Conservation (phyloP, 352 stramenopile species). For the Globisporangium ultimum region DNA sequence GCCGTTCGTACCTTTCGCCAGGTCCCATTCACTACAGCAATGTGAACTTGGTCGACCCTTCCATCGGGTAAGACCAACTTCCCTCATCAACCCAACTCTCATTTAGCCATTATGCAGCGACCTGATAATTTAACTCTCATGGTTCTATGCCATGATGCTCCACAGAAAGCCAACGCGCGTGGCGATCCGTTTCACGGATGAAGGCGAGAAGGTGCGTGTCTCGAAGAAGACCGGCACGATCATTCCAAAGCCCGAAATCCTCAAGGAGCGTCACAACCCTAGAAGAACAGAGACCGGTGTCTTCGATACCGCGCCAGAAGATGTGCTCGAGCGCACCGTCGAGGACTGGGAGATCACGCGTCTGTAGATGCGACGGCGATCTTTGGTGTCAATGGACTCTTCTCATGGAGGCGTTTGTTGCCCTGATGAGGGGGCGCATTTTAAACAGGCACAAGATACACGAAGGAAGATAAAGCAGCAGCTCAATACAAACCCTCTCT, state of each 20-base stretch:
- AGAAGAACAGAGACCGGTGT: slow-evolving; percentile 80
- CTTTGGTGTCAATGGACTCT: too few species aligned
- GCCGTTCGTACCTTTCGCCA: slow-evolving; percentile 76
- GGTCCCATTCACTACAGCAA: slow-evolving; percentile 88
- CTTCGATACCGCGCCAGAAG: slow-evolving; percentile 76
- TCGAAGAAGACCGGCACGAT: slow-evolving; percentile 94
- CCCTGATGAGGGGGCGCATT: too few species aligned
- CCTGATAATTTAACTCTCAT: too few species aligned
- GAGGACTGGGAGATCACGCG: slow-evolving; percentile 72
- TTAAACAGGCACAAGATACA: too few species aligned
- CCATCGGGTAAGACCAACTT: slow-evolving; percentile 37
- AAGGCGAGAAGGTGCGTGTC: slow-evolving; percentile 94
- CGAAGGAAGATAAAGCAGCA: slow-evolving; percentile 1
- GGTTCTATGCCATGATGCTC: background rate
- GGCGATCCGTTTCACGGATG: slow-evolving; percentile 84
- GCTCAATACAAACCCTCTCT: slow-evolving; percentile 1
- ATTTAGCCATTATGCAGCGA: background rate
- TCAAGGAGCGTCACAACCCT: slow-evolving; percentile 85
- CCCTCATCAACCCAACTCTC: background rate
- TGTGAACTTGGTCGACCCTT: slow-evolving; percentile 81
- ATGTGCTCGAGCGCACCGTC: slow-evolving; percentile 79
- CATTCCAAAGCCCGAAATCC: slow-evolving; percentile 92
- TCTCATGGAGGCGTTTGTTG: too few species aligned
- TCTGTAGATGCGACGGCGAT: slow-evolving; percentile 30
- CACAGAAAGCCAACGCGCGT: slow-evolving; percentile 70